Percentiles rank a stretch among this genome's conserved stretches.
These are phyloP conservation scores for Pachysolen tannophilus DNA, from an alignment of 805 yeast species.

Conservation along the genomic window DNA sequence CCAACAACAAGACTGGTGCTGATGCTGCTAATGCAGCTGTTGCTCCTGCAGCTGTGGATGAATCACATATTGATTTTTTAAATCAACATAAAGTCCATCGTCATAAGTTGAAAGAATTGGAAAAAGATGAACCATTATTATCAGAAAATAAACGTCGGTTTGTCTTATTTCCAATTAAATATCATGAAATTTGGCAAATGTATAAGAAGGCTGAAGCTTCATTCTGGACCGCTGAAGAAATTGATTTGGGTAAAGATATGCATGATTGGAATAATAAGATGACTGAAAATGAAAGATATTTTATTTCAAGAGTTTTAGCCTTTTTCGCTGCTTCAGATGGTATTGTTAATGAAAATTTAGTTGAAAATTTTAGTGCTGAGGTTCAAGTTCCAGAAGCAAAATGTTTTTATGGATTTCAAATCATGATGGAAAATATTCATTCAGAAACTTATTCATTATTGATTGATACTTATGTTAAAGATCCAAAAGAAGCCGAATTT, in stretches of 20 bases:
- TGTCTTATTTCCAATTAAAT: conserved; percentile 92
- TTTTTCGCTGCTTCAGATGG: conserved; percentile 99
- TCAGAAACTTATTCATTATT: conserved; percentile 94
- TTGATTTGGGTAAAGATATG: conserved; percentile 86
- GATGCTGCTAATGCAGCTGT: conserved; percentile 11
- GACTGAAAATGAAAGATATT: conserved; percentile 87
- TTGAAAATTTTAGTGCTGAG: conserved; percentile 95
- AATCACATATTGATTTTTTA: conserved; percentile 49
- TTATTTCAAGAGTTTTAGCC: conserved; percentile 88
- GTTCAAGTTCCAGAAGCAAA: conserved; percentile 97
- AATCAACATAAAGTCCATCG: conserved; percentile 61
- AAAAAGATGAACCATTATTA: conserved; percentile 85
- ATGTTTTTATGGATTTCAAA: conserved; percentile 98
- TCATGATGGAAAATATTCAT: conserved; percentile 99
- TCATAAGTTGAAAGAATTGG: conserved; percentile 62
- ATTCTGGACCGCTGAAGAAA: conserved; percentile 99
- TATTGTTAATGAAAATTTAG: conserved; percentile 94
- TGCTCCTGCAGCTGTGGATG: conserved; percentile 16
- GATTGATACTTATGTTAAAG: conserved; percentile 93
- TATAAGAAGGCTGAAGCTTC: conserved; percentile 99
- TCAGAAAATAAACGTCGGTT: conserved; percentile 80
- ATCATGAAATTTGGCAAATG: conserved; percentile 98
- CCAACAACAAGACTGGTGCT: conserved; percentile 9
- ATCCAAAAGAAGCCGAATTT: conserved; percentile 85
- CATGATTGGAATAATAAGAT: conserved; percentile 88